A percentile compares a stretch with the other conserved stretches of the same genome.
phyloP scores from a whole-genome alignment of 116 monocot species.

The Iris pallida region DNA sequence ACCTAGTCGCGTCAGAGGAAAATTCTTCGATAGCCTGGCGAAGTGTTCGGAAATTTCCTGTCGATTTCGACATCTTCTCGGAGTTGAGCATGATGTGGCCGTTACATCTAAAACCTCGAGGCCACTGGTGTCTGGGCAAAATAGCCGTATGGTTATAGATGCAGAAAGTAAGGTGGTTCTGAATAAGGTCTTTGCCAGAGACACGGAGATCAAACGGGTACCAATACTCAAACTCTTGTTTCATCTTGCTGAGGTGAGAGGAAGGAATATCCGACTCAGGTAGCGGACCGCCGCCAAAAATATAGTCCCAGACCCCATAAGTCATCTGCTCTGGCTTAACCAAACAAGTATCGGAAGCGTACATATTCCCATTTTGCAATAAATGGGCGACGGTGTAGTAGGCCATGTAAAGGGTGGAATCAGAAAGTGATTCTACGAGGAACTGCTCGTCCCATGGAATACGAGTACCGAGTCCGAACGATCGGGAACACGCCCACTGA shows the following conservation, averaged over 20 bases:
- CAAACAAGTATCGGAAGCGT: constrained; percentile 41
- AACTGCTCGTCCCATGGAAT: constrained; percentile 95
- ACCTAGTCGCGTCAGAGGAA: constrained; percentile 84
- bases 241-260: constrained; percentile 62
- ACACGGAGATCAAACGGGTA: constrained; percentile 94
- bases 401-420: constrained; percentile 95
- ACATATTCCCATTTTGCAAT: constrained; percentile 82
- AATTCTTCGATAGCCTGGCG: constrained; percentile 80
- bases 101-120: constrained; percentile 82
- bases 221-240: constrained; percentile 95
- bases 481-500: constrained; percentile 95
- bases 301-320: constrained; percentile 80
- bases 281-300: constrained; percentile 45
- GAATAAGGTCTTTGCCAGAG: constrained; percentile 91
- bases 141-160: constrained; percentile 92
- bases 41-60: constrained; percentile 87
- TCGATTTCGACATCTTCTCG: constrained; percentile 97
- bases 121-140: constrained; percentile 71
- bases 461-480: constrained; percentile 85
- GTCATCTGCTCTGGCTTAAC: constrained; percentile 84
- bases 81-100: constrained; percentile 96
- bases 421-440: constrained; percentile 84
- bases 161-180: constrained; percentile 91
- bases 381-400: constrained; percentile 85
- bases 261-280: constrained; percentile 50